Percentiles rank a stretch among this genome's conserved stretches.
Evolutionary conservation across 164 flowering plant species (phyloP).

Genomic region (Vitis labrusca): DNA sequence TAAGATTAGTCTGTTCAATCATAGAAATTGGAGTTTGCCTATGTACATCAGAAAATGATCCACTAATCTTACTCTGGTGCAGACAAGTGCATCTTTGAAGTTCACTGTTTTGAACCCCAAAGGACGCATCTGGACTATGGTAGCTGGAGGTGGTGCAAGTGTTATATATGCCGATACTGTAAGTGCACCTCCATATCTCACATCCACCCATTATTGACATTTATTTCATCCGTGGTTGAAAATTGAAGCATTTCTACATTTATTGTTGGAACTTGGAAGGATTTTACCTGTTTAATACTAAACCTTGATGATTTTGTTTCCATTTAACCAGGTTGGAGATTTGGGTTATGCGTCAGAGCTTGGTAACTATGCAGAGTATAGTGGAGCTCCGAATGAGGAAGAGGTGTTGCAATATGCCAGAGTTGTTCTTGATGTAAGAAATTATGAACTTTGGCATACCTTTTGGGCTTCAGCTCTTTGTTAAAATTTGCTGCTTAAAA

Average conservation of each 20-base stretch:
- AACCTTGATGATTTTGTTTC: conserved; percentile 1
- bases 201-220: too few species aligned
- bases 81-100: conserved; percentile 95
- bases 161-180: conserved; percentile 97
- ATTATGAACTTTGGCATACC: not conserved
- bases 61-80: conserved; percentile 11
- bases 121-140: conserved; percentile 98
- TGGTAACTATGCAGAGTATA: conserved; percentile 93
- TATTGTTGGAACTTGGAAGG: too few species aligned
- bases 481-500: not conserved
- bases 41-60: too few species aligned
- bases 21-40: too few species aligned
- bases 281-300: not conserved
- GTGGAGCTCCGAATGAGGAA: conserved; percentile 96
- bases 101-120: conserved; percentile 89
- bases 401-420: conserved; percentile 93
- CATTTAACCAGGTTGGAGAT: conserved; percentile 71
- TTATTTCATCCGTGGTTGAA: too few species aligned
- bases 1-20: too few species aligned
- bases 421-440: conserved; percentile 85
- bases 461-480: not conserved
- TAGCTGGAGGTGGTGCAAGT: conserved; percentile 98
- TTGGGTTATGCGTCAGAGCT: conserved; percentile 90
- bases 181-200: conserved; percentile 18
- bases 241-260: too few species aligned